Evolutionary conservation across 2,329 filamentous ascomycete species (phyloP), one percentile per base, ranked within the genome.

Genomic region (Dactylellina haptotyla): DNA sequence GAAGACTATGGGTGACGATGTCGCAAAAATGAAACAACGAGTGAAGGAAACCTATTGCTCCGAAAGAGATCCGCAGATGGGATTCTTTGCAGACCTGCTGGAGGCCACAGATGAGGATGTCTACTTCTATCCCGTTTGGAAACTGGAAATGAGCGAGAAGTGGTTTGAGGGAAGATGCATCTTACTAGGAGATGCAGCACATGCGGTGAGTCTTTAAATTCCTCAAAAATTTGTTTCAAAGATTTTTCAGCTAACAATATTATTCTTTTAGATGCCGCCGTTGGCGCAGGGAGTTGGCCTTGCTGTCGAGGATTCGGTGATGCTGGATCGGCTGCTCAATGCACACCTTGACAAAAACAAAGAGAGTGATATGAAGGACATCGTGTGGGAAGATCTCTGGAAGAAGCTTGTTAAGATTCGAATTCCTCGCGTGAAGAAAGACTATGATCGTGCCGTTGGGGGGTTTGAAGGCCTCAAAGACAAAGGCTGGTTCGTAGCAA

Each of bases 161-260:
- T 72, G 59, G 67, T 72, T 34, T 9, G 59, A 72, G 25, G 67
- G 67, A 20, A 65, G 67, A 25, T 58, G 43, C 30, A 16, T 87
- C 2, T 78, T 88, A 1, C 78, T 87, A 0, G 86, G 86, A 3
- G 86, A 88, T 77, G 85, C 85, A 1, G 85, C 85, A 0, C 86
- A 88, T 78, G 85, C 85, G 0, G 80, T 87, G 61, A 83, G 84
- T 3, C 16, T 37, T 5, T n/a, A n/a, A n/a, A 12, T 39, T 26
- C 14, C 26, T 34, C 6, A 20, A 46, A 37, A 45, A 14, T 2
- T 48, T 4, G 1, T 20, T 12, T 18, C 8, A 37, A 2, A 8
- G 16, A 34, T 20, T 14, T 28, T 14, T 37, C 25, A 37, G 10
- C 56, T 63, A n/a, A 62, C 26, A 41, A 25, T 3, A n/a, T 9